phyloP scores from a whole-genome alignment of 495 filamentous ascomycete genomes.

The Aspergillus asperescens region DNA sequence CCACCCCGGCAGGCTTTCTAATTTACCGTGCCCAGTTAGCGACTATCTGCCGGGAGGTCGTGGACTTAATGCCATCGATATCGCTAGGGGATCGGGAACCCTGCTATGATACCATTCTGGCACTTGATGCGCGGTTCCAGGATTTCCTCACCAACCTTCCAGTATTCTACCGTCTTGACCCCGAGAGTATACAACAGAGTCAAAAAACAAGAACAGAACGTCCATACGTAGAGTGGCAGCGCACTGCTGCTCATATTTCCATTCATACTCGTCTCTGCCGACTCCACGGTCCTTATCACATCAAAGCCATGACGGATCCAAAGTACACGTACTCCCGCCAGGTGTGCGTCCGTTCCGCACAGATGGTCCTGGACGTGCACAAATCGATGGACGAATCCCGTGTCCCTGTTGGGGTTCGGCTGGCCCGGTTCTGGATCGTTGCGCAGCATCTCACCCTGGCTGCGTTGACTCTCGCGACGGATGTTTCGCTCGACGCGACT shows the following conservation, averaged over 20 bases:
- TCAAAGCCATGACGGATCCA: constrained; percentile 22
- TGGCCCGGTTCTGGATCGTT: constrained; percentile 22
- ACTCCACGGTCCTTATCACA: constrained; percentile 28
- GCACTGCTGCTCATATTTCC: constrained; percentile 21
- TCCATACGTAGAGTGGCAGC: constrained; percentile 25
- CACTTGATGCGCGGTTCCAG: constrained; percentile 21
- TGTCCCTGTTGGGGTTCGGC: constrained; percentile 11
- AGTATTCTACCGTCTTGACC: constrained; percentile 20
- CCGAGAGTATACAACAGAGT: constrained; percentile 19
- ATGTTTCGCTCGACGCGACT: constrained; percentile 25
- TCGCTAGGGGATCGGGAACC: constrained; percentile 19
- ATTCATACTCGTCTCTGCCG: constrained; percentile 26
- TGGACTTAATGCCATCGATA: constrained; percentile 25
- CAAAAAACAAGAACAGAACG: constrained; percentile 18
- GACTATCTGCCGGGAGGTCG: constrained; percentile 25
- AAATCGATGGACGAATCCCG: constrained; percentile 24
- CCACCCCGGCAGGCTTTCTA: constrained; percentile 25
- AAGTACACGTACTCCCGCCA: constrained; percentile 27
- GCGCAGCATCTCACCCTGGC: constrained; percentile 28
- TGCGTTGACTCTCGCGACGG: constrained; percentile 27
- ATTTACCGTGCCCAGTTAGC: constrained; percentile 21
- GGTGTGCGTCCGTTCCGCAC: constrained; percentile 25
- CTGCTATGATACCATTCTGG: constrained; percentile 23
- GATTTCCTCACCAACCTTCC: constrained; percentile 18
- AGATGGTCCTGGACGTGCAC: constrained; percentile 25